Evolutionary conservation across 371 early-diverging fungal species (phyloP).

Genomic region (Actinomortierella wolfii): DNA sequence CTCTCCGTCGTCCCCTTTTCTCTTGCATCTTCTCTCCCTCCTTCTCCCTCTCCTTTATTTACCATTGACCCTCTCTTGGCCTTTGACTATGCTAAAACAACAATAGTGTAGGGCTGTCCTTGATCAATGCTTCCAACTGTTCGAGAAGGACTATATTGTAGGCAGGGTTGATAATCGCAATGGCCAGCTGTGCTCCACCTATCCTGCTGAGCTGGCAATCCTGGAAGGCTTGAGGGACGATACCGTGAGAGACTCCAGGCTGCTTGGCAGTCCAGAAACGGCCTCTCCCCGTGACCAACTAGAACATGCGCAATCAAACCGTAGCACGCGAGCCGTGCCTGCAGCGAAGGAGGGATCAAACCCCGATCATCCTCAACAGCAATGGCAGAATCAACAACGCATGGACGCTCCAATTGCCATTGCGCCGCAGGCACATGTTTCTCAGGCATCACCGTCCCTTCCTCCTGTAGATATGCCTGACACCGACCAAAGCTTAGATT

Average conservation of each 20-base stretch:
- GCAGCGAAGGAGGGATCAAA: no score
- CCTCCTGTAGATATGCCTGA: no score
- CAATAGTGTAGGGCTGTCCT: conserved; percentile 40
- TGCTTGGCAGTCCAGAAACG: no score
- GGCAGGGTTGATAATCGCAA: conserved; percentile 36
- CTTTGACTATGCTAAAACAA: background rate
- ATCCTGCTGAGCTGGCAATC: conserved; percentile 42
- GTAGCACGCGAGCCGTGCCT: no score
- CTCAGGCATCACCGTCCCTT: no score
- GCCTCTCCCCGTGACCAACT: no score
- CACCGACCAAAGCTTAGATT: conserved; percentile 34
- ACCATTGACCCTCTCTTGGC: background rate
- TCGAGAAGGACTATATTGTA: conserved; percentile 43
- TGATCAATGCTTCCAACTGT: conserved; percentile 34
- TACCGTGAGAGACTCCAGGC: background rate
- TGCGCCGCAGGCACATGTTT: no score
- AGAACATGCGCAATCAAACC: no score
- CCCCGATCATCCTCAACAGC: no score
- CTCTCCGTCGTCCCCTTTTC: no score
- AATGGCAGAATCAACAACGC: no score
- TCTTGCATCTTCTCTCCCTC: background rate
- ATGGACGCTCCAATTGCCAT: no score
- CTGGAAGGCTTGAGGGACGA: conserved; percentile 20
- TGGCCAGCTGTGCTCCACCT: conserved; percentile 43
- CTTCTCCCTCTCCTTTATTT: background rate